Evolutionary conservation across 2,329 filamentous ascomycete species (phyloP).

Genomic region (Thermomyces lanuginosus): DNA sequence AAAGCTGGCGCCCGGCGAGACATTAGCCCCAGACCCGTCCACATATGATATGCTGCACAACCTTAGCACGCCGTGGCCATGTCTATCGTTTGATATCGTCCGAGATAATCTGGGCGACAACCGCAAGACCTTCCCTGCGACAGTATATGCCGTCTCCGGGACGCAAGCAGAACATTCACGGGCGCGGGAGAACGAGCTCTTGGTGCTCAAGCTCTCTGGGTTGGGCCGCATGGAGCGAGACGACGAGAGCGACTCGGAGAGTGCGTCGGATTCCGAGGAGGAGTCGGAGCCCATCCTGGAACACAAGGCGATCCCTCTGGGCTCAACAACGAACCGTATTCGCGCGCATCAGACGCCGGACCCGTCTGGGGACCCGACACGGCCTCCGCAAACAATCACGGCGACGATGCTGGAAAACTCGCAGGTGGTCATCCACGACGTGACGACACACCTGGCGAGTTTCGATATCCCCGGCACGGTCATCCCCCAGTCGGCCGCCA

Average conservation of each 20-base stretch:
- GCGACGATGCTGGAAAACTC: constrained; percentile 86
- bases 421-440: constrained; percentile 82
- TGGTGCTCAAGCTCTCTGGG: constrained; percentile 92
- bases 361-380: constrained; percentile 44
- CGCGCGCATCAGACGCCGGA: constrained; percentile 67
- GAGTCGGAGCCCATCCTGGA: constrained; percentile 87
- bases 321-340: constrained; percentile 83
- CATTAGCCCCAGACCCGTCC: constrained; percentile 75
- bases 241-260: constrained; percentile 51
- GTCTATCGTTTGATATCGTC: constrained; percentile 86
- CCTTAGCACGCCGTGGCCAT: constrained; percentile 89
- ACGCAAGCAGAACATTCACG: constrained; percentile 70
- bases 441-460: constrained; percentile 71
- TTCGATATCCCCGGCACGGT: constrained; percentile 79
- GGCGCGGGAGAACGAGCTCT: constrained; percentile 75
- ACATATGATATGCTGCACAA: constrained; percentile 97
- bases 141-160: constrained; percentile 84
- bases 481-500: constrained; percentile 68
- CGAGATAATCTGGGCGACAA: constrained; percentile 73
- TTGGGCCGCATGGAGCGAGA: constrained; percentile 70
- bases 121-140: constrained; percentile 84
- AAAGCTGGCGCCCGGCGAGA: constrained; percentile 80
- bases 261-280: constrained; percentile 53
- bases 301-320: constrained; percentile 72
- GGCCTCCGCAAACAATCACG: constrained; percentile 64